Evolutionary conservation across 257 asterid genomes (phyloP), one percentile per base, ranked within the genome.

Genomic region (Haberlea rhodopensis): DNA sequence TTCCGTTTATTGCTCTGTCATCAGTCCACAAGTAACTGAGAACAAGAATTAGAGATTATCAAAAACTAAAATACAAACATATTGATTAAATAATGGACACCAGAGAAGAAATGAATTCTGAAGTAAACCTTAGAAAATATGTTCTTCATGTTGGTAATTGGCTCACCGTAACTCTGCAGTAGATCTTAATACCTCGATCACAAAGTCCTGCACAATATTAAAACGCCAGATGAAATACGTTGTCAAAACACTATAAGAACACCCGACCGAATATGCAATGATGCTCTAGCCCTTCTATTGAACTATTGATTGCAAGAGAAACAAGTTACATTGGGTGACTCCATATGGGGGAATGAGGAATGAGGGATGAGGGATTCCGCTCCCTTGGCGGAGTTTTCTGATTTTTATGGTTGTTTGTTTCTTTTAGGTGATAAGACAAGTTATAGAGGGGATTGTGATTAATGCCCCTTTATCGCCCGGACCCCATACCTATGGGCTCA

Each of bases 1-100:
- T 92, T 75, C 98, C 98, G 73, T 97, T 89, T 78, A 92, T 92
- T 53, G 98, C 97, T 82, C 98, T 92, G 67, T n/a, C n/a, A n/a
- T 71, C 73, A 74, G 57, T 70, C 79, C 75, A 76, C 31, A 57
- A 63, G 68, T 59, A 70, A 66, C 61, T 29, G 54, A 71, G 66
- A 71, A 65, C 63, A 68, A 27, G 9, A 53, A 20, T 55, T 55
- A 49, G 34, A 63, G 53, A 40, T 40, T 23, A 58, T 32, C 62
- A 43, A 43, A 55, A 69, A 40, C 63, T 43, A 28, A 25, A 60
- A 34, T 55, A 60, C 3, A 66, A 52, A 53, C 48, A 48, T 27
- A 23, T 28, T 46, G 25, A 16, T 49, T 49, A 23, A 31, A 63
- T 9, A 2, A 66, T 60, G 21, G 56, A 18, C 27, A 62, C 57